Evolutionary conservation across 129 eudicot genomes (phyloP).

Genomic region (Flaveria linearis): DNA sequence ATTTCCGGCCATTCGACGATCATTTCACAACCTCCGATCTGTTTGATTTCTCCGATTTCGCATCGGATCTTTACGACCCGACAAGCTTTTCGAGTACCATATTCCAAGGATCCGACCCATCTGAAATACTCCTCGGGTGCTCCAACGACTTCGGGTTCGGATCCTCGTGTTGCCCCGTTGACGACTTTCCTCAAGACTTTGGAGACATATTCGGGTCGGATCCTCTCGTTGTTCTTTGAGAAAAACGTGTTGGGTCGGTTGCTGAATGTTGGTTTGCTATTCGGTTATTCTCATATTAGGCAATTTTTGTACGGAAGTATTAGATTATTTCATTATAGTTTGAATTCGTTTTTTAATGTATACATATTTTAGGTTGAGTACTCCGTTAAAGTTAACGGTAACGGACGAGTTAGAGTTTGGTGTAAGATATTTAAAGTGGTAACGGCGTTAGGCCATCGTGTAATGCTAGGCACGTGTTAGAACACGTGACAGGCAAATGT

Average conservation of each 20-base stretch:
- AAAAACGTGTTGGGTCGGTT: background rate
- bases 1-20: constrained; percentile 40
- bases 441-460: constrained; percentile 29
- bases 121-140: constrained; percentile 23
- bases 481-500: constrained; percentile 39
- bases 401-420: constrained; percentile 39
- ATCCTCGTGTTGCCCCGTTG: constrained; percentile 42
- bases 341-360: constrained; percentile 34
- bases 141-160: constrained; percentile 43
- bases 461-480: constrained; percentile 38
- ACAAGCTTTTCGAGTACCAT: constrained; percentile 29
- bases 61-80: constrained; percentile 56
- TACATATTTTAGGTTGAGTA: constrained; percentile 21
- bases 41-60: constrained; percentile 46
- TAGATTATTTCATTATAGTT: background rate
- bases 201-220: constrained; percentile 95
- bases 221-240: constrained; percentile 56
- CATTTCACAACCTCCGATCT: constrained; percentile 39
- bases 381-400: constrained; percentile 44
- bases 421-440: background rate
- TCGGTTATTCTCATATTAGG: too few relatives aligned
- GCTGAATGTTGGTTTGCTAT: background rate
- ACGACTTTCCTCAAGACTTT: constrained; percentile 63
- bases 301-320: constrained; percentile 39
- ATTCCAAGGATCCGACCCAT: constrained; percentile 33